Evolutionary conservation across 208 protist species (phyloP), one percentile per base, ranked within the genome.

Genomic region (Trypanosomatidae sp.): DNA sequence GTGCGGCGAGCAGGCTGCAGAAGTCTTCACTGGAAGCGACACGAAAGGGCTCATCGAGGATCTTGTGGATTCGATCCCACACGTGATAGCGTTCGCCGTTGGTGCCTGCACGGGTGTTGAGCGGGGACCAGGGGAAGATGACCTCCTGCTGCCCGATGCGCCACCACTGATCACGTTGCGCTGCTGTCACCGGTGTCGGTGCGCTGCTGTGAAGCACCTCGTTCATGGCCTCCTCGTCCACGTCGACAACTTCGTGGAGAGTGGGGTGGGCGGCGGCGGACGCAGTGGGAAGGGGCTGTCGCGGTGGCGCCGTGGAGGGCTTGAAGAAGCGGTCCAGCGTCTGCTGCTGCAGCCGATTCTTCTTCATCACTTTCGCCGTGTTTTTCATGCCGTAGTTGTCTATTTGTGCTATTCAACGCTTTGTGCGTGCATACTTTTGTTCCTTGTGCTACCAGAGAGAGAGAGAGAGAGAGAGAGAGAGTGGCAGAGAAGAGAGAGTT

Each of bases 111-210:
- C 58, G 44, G 0, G 67, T 68, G 67, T 58, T 53, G 10, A 74
- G 41, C 41, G 62, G 15, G 15, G 75, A 71, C 84, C 86, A 94
- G 10, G 85, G 81, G 12, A 88, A 67, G 19, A 83, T 78, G 0
- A 90, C 80, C 46, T 55, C 60, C n/a, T 66, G 62, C 55, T 81
- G n/a, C 6, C 72, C 76, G 44, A 60, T 55, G 1, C 56, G 62
- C 52, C 46, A 49, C 0, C 58, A 7, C 15, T 58, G 28, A 7
- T 68, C 22, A 0, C 17, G 46, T 6, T 19, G 50, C 2, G 25
- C 5, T 12, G 3, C 9, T 1, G 3, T 55, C 5, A 6, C 1
- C 13, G 50, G 0, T 6, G 3, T 0, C 2, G 12, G 8, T 19
- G 22, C 62, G 49, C 80, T 25, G 12, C 72, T 74, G 44, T 65